phyloP scores from a whole-genome alignment of 2,329 filamentous ascomycete genomes.

The Mollisiaceae sp. region DNA sequence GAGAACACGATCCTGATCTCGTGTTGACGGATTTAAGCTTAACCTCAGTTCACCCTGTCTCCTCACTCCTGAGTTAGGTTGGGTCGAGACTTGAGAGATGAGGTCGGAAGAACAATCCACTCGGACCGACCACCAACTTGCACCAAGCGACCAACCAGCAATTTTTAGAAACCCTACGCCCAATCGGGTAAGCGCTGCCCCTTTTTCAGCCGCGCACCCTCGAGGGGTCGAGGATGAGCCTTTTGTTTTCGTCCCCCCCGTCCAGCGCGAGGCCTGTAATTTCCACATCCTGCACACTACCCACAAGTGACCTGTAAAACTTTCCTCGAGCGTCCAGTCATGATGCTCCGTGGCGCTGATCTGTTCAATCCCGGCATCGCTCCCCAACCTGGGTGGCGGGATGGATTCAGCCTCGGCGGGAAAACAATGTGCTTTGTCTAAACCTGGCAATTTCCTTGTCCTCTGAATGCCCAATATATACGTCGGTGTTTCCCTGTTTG shows the following conservation, averaged over 20 bases:
- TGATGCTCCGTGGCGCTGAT: background rate
- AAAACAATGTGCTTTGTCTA: slow-evolving; percentile 8
- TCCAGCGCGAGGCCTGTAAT: slow-evolving; percentile 5
- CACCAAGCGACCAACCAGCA: background rate
- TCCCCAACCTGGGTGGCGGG: background rate
- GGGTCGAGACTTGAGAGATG: background rate
- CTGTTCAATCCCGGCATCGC: background rate
- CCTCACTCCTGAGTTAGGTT: no score
- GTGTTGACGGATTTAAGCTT: background rate
- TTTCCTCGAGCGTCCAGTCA: slow-evolving; percentile 1
- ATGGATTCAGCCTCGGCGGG: slow-evolving; percentile 6
- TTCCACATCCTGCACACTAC: slow-evolving; percentile 1
- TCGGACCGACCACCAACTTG: slow-evolving; percentile 1
- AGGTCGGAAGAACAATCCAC: background rate
- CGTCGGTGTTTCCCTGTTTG: background rate
- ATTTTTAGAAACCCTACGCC: background rate
- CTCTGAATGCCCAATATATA: background rate
- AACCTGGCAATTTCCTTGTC: slow-evolving; percentile 6
- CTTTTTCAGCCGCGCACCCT: background rate
- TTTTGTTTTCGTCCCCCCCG: background rate
- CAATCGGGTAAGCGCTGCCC: background rate
- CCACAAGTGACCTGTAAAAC: background rate
- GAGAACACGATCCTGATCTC: background rate
- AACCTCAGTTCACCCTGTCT: no score
- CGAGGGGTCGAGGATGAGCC: background rate